These are phyloP conservation scores for Niveomyces coronatus DNA, from an alignment of 2,329 filamentous ascomycete genomes.

Conservation along the genomic window DNA sequence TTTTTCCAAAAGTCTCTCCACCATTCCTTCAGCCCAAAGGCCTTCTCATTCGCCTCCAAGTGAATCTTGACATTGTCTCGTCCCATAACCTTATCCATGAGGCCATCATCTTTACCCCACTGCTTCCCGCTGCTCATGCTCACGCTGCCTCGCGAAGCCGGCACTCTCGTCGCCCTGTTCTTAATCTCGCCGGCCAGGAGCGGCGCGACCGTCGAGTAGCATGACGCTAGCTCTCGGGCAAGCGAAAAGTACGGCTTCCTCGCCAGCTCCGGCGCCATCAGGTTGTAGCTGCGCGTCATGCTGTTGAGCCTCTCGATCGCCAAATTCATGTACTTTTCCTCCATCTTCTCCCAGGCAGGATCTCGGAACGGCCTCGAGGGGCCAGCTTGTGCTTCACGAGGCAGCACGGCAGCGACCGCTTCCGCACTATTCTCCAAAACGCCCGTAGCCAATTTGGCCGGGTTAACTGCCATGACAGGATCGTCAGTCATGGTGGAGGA, in stretches of 20 bases:
- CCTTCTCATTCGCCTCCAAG: slow-evolving; percentile 61
- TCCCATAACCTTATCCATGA: slow-evolving; percentile 51
- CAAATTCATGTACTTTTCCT: slow-evolving; percentile 65
- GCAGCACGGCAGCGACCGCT: slow-evolving; percentile 6
- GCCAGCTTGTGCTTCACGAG: slow-evolving; percentile 1
- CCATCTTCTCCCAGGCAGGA: slow-evolving; percentile 59
- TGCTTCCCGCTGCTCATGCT: slow-evolving; percentile 19
- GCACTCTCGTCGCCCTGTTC: slow-evolving; percentile 48
- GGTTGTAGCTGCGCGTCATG: slow-evolving; percentile 79
- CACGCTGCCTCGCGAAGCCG: slow-evolving; percentile 25
- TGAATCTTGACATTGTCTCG: slow-evolving; percentile 46
- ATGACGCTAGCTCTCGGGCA: slow-evolving; percentile 68
- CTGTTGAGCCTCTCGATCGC: slow-evolving; percentile 69
- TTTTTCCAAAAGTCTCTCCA: slow-evolving; percentile 68
- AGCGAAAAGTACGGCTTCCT: slow-evolving; percentile 88
- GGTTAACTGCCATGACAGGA: slow-evolving; percentile 37
- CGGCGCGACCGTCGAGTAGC: slow-evolving; percentile 80
- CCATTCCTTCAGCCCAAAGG: slow-evolving; percentile 82
- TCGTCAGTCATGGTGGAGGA: slow-evolving; percentile 38
- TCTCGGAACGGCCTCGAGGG: slow-evolving; percentile 64
- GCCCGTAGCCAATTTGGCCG: slow-evolving; percentile 9
- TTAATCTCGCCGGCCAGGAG: slow-evolving; percentile 61
- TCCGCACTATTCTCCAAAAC: slow-evolving; percentile 9
- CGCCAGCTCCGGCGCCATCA: slow-evolving; percentile 84
- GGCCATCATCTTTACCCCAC: slow-evolving; percentile 26